phyloP scores from a whole-genome alignment of 176 grass and related monocot species.

The Oryza glaberrima region DNA sequence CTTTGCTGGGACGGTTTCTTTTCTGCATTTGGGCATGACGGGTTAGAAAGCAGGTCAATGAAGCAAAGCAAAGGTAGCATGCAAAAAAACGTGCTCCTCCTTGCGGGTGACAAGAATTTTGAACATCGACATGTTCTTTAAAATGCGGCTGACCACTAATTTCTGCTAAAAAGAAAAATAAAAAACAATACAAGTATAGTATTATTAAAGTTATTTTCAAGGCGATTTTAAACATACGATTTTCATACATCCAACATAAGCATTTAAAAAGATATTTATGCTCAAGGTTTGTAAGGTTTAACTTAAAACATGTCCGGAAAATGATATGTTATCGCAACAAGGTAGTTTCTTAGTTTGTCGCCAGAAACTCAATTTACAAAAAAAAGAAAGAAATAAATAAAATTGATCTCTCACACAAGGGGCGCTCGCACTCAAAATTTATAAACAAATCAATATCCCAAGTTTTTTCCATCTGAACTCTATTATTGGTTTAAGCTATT shows the following conservation, averaged over 20 bases:
- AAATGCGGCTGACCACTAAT: background rate
- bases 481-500: background rate
- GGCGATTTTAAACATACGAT: too few species aligned
- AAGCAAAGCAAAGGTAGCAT: conserved; percentile 23
- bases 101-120: background rate
- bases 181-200: background rate
- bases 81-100: background rate
- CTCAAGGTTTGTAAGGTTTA: too few species aligned
- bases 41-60: conserved; percentile 34
- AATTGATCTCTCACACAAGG: too few species aligned
- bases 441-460: background rate
- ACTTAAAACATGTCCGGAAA: too few species aligned
- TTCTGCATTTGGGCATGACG: conserved; percentile 19
- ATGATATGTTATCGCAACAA: too few species aligned
- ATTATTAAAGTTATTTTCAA: too few species aligned
- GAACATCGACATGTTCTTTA: background rate
- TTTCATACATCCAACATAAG: too few species aligned
- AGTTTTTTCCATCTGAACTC: background rate
- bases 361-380: too few species aligned
- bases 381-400: too few species aligned
- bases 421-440: background rate
- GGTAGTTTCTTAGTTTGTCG: too few species aligned
- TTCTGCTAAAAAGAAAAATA: background rate
- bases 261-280: too few species aligned
- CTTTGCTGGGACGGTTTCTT: conserved; percentile 27